phyloP scores from a whole-genome alignment of 306 rosid genomes.

The Cicer bijugum region DNA sequence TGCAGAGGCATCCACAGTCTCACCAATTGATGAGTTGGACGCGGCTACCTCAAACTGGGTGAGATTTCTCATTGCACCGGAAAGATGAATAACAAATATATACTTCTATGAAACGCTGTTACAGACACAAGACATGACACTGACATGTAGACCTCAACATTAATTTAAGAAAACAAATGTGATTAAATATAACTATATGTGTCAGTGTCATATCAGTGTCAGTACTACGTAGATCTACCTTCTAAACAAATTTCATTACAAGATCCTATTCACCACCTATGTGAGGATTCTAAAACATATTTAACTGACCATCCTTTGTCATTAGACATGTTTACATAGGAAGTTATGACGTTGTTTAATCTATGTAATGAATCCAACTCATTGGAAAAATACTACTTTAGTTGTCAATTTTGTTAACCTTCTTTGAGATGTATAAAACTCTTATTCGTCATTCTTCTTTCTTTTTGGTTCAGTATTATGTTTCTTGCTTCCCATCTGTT shows the following conservation, averaged over 20 bases:
- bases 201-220: no score
- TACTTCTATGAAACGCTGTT: background rate
- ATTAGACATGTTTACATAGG: background rate
- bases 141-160: no score
- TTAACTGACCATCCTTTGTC: constrained; percentile 1
- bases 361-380: background rate
- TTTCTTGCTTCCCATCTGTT: background rate
- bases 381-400: background rate
- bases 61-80: constrained; percentile 48
- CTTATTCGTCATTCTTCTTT: background rate
- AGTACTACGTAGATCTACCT: no score
- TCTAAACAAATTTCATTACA: background rate
- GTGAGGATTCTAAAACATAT: constrained; percentile 17
- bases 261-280: constrained; percentile 18
- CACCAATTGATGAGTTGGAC: constrained; percentile 87
- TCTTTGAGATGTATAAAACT: constrained; percentile 15
- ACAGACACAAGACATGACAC: no score
- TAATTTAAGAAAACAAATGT: no score
- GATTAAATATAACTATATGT: no score
- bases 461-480: background rate
- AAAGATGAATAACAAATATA: background rate
- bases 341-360: background rate
- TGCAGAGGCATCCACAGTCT: constrained; percentile 94
- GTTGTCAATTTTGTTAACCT: background rate
- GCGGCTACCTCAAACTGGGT: constrained; percentile 92